Base-by-base conservation (phyloP, 805 yeast genomes). In the Saturnispora saitoi region DNA sequence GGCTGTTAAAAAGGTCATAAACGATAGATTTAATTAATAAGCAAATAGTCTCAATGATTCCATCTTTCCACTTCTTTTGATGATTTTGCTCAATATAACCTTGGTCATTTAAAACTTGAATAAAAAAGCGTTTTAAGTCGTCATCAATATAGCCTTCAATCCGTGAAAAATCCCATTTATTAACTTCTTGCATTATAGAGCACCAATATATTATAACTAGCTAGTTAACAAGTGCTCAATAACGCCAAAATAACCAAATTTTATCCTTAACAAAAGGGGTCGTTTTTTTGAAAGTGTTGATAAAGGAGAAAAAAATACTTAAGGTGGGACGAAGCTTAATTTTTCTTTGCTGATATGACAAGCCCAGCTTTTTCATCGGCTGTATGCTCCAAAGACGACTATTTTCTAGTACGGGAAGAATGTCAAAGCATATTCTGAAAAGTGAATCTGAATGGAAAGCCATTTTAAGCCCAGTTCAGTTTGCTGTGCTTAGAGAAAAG, bases 391-490 rank as follows among this genome's bases (percentile, higher is more conserved):
- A n/a, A 11, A 37, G 17, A 20, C 14, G 41, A 11, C 17, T 22
- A 4, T 11, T 37, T 20, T 37, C 41, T 22, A 22, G n/a, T 14
- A 22, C 24, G 12, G 4, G 14, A 3, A 32, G 12, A 32, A 40
- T 17, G 30, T 17, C 34, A 2, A 26, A n/a, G 40, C 30, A 22
- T 9, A 15, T 41, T 11, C 11, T 19, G 12, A 41, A 58, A 47
- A 42, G 70, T 1, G 82, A 80, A 4, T 59, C 66, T 2, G 90
- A 86, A 62, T 91, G 99, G 97, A 73, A 77, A 58, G 93, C 95
- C 0, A 66, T 78, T 0, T 71, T 93, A 37, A 65, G 80, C 2
- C 88, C 95, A 1, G 79, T 72, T 41, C 97, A 91, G 61, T 84
- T 85, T 62, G 73, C 78, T 19, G 86, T 93, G 1, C 69, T 93